A percentile compares a stretch with the other conserved stretches of the same genome.
Evolutionary conservation across 2,329 filamentous ascomycete genomes (phyloP).

Genomic region (Pseudonectria foliicola): DNA sequence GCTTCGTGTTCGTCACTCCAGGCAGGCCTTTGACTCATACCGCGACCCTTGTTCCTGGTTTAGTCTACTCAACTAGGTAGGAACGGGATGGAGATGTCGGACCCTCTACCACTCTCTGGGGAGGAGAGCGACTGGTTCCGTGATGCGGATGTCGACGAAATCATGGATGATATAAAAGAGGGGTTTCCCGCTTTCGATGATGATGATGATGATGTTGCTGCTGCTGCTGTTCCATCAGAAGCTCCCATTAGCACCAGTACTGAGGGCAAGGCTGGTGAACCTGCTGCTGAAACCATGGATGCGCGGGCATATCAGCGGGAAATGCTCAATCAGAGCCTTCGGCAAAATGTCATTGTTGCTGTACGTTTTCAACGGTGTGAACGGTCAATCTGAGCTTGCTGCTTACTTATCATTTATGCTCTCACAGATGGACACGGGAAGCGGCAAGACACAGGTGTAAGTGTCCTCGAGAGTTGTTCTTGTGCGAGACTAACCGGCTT

Average conservation of each 20-base stretch:
- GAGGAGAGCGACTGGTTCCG: too few relatives aligned
- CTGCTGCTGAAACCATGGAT: constrained; percentile 27
- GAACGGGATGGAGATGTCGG: too few relatives aligned
- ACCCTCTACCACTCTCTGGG: too few relatives aligned
- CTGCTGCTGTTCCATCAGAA: constrained; percentile 1
- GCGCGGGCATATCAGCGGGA: constrained; percentile 64
- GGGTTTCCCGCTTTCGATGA: constrained; percentile 4
- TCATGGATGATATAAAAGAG: constrained; percentile 4
- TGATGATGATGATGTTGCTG: too few relatives aligned
- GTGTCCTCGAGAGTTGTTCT: constrained; percentile 16
- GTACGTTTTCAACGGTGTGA: constrained; percentile 34
- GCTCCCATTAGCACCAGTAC: neutral
- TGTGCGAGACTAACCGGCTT: constrained; percentile 17
- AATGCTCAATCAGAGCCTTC: constrained; percentile 65
- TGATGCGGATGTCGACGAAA: too few relatives aligned
- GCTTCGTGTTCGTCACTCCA: too few relatives aligned
- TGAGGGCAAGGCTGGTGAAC: neutral
- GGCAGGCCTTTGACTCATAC: too few relatives aligned
- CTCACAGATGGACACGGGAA: constrained; percentile 71
- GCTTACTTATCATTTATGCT: constrained; percentile 3
- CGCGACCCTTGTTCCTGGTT: too few relatives aligned
- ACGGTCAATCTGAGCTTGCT: neutral
- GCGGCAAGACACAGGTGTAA: constrained; percentile 72
- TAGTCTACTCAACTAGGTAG: too few relatives aligned
- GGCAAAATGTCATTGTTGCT: constrained; percentile 63